Base-by-base conservation (phyloP, 495 filamentous ascomycete genomes). In the Aspergillus carlsbadensis region DNA sequence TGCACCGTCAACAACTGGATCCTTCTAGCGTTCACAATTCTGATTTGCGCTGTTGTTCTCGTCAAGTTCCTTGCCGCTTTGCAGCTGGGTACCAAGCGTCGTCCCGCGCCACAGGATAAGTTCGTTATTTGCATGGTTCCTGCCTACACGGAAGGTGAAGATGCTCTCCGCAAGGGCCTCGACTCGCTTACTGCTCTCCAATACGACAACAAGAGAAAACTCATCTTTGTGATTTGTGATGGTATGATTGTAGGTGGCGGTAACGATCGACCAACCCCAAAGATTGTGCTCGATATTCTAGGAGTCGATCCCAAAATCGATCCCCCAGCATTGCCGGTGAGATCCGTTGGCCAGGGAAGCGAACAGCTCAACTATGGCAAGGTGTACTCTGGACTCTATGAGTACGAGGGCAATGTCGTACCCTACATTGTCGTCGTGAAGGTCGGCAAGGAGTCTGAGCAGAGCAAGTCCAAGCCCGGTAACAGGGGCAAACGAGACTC, bases 401-500 rank as follows among this genome's bases (percentile, higher is more conserved):
- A 98, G 70, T 96, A 84, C 55, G 92, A 98, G 78, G 94, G 92
- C 66, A 96, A 96, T 66, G 92, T 98, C 11, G 94, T 98, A 17
- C 94, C 94, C 2, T 98, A 96, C 65, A 73, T 98, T 10, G 94
- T 98, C 6, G 80, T 98, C 37, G 95, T 98, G 64, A 98, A 98
- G 76, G 85, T 96, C 33, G 94, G 94, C 71, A 97, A 96, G 74
- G 91, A 96, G 69, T 95, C 92, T 11, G 94, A 98, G 66, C 91
- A 95, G 65, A 78, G 73, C 65, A 96, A 92, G 73, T 73, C 91
- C 31, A 97, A 96, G 77, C 94, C 94, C 54, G 94, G 94, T 58
- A 98, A 98, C 74, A 89, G 94, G 70, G 94, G 94, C 67, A 98
- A 98, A 75, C 90, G 94, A 78, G 94, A 98, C 73, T 93, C 92